Evolutionary conservation across 345 rosid genomes (phyloP).

Genomic region (Zanthoxylum bungeanum): DNA sequence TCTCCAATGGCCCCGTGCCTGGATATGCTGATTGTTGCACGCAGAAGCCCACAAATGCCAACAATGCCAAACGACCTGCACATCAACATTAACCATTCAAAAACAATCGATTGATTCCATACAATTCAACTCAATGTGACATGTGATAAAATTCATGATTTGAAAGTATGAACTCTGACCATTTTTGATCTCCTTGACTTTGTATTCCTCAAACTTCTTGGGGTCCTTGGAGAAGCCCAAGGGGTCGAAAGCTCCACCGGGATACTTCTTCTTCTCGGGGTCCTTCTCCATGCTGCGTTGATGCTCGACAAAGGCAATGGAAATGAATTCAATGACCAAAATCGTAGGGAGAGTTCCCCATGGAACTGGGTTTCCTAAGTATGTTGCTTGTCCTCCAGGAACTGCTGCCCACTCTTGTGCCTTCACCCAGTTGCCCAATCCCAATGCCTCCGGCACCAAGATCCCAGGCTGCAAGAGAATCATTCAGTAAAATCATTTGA

Average conservation of each 20-base stretch:
- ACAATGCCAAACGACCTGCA: slow-evolving; percentile 84
- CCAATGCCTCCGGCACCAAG: slow-evolving; percentile 87
- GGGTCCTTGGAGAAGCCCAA: slow-evolving; percentile 98
- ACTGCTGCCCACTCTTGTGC: slow-evolving; percentile 98
- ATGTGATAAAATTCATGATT: neutral
- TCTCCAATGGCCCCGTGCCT: slow-evolving; percentile 98
- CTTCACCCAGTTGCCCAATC: slow-evolving; percentile 97
- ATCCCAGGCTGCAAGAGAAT: slow-evolving; percentile 68
- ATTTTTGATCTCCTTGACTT: slow-evolving; percentile 91
- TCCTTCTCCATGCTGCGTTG: slow-evolving; percentile 99
- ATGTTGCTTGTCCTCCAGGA: slow-evolving; percentile 97
- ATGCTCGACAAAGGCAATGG: slow-evolving; percentile 92
- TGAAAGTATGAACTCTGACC: slow-evolving; percentile 29
- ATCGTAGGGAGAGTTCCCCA: slow-evolving; percentile 96
- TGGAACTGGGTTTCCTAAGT: slow-evolving; percentile 91
- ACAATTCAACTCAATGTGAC: neutral
- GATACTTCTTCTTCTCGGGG: slow-evolving; percentile 94
- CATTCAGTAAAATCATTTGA: neutral
- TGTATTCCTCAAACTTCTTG: slow-evolving; percentile 78
- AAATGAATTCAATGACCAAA: slow-evolving; percentile 75
- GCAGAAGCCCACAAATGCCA: slow-evolving; percentile 93
- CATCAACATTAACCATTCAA: neutral
- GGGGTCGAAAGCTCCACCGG: slow-evolving; percentile 97
- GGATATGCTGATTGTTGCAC: slow-evolving; percentile 98
- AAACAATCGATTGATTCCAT: neutral